Evolutionary conservation across 2,329 filamentous ascomycete genomes (phyloP).

Genomic region (Xylariaceae sp.): DNA sequence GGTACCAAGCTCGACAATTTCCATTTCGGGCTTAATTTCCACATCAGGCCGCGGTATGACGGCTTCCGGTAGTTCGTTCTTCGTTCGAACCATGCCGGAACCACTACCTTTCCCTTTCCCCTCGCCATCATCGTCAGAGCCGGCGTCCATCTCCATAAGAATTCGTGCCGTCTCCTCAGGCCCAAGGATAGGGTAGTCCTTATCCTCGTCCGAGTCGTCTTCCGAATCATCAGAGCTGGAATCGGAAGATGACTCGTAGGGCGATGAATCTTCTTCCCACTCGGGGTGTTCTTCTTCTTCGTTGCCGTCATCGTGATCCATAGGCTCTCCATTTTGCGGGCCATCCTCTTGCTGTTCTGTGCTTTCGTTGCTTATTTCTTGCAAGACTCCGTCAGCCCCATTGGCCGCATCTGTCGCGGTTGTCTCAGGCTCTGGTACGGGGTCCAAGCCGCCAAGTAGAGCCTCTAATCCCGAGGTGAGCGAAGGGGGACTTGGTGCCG

Average conservation of each 20-base stretch:
- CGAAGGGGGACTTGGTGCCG: slow-evolving; percentile 29
- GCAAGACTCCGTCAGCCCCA: background rate
- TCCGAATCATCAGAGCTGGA: slow-evolving; percentile 56
- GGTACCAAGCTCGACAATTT: slow-evolving; percentile 67
- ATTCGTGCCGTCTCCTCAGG: slow-evolving; percentile 79
- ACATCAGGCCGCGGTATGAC: slow-evolving; percentile 70
- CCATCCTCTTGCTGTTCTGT: background rate
- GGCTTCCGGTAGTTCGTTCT: slow-evolving; percentile 69
- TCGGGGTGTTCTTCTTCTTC: slow-evolving; percentile 52
- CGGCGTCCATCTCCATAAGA: slow-evolving; percentile 76
- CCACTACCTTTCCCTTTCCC: slow-evolving; percentile 42
- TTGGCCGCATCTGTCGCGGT: slow-evolving; percentile 1
- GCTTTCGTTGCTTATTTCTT: background rate
- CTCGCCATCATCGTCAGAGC: slow-evolving; percentile 71
- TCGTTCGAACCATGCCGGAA: slow-evolving; percentile 60
- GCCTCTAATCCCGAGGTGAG: slow-evolving; percentile 31
- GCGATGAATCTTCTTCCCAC: slow-evolving; percentile 79
- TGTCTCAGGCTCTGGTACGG: slow-evolving; percentile 16
- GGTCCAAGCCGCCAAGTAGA: slow-evolving; percentile 27
- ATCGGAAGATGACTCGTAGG: slow-evolving; percentile 62
- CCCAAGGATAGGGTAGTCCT: slow-evolving; percentile 62
- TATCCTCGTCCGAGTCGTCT: slow-evolving; percentile 46
- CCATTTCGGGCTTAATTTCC: slow-evolving; percentile 69
- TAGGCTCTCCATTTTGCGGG: background rate
- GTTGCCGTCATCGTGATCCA: slow-evolving; percentile 2